Conservation (phyloP, 2,329 filamentous ascomycete genomes). For the Mariannaea elegans region DNA sequence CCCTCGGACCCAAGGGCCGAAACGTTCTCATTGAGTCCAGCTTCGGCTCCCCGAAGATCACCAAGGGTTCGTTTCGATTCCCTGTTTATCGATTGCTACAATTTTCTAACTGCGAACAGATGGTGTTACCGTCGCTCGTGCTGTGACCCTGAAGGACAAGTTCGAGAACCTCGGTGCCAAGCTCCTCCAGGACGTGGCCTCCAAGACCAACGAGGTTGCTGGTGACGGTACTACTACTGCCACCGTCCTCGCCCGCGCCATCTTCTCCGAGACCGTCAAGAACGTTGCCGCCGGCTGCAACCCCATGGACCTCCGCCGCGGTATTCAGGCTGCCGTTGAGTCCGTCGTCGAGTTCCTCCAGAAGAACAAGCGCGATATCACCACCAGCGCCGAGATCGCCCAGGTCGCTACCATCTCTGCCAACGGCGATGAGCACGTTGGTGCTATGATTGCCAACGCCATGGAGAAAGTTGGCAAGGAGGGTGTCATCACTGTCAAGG, state of each 20-base stretch:
- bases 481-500: slow-evolving; percentile 99
- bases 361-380: slow-evolving; percentile 97
- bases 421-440: slow-evolving; percentile 95
- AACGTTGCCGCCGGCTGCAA: slow-evolving; percentile 99
- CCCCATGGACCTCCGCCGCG: slow-evolving; percentile 97
- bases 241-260: slow-evolving; percentile 94
- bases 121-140: slow-evolving; percentile 89
- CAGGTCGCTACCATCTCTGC: slow-evolving; percentile 98
- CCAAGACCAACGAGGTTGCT: slow-evolving; percentile 98
- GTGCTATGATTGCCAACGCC: slow-evolving; percentile 93
- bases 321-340: slow-evolving; percentile 96
- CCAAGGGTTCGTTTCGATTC: slow-evolving; percentile 76
- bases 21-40: slow-evolving; percentile 99
- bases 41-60: slow-evolving; percentile 99
- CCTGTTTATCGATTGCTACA: neutral
- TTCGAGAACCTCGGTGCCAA: slow-evolving; percentile 99
- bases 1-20: slow-evolving; percentile 95
- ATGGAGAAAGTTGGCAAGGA: slow-evolving; percentile 99
- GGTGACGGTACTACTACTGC: slow-evolving; percentile 99
- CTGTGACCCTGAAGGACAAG: slow-evolving; percentile 95
- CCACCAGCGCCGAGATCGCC: slow-evolving; percentile 94
- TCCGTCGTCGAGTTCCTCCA: slow-evolving; percentile 94
- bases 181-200: slow-evolving; percentile 96
- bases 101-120: slow-evolving; percentile 58
- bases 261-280: slow-evolving; percentile 99